A percentile compares a stretch with the other conserved stretches of the same genome.
These are phyloP conservation scores for Stagonosporopsis cucurbitacearum DNA, from an alignment of 2,329 filamentous ascomycete species.

Conservation along the genomic window DNA sequence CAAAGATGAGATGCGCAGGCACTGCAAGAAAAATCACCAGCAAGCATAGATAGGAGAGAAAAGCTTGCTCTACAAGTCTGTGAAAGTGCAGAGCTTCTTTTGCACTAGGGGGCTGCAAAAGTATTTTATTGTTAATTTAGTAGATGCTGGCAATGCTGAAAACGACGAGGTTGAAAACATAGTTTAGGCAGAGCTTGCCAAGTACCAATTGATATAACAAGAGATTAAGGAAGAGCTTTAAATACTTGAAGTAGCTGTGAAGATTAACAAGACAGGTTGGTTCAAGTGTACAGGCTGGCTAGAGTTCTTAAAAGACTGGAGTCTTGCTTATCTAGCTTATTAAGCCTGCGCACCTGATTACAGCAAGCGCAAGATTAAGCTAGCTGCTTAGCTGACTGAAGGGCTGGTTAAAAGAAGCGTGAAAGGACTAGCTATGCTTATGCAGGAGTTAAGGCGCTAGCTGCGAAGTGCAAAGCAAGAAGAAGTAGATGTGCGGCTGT, in stretches of 20 bases:
- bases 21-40: constrained; percentile 1
- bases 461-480: background rate
- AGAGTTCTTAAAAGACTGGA: background rate
- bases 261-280: no score
- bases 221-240: background rate
- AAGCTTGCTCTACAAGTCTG: background rate
- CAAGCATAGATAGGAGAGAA: constrained; percentile 1
- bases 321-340: background rate
- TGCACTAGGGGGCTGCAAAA: background rate
- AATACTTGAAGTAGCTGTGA: background rate
- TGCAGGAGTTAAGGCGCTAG: background rate
- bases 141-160: background rate
- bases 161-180: background rate
- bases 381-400: background rate
- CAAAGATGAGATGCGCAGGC: background rate
- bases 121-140: background rate
- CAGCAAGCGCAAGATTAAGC: background rate
- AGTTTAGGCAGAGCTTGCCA: background rate
- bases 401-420: background rate
- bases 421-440: no score
- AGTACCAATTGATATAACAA: background rate
- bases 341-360: background rate
- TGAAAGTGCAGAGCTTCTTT: constrained; percentile 10
- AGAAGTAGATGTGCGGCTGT: background rate
- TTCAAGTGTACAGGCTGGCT: background rate